Evolutionary conservation across 2,329 filamentous ascomycete species (phyloP).

Genomic region (Pseudopithomyces maydicus): DNA sequence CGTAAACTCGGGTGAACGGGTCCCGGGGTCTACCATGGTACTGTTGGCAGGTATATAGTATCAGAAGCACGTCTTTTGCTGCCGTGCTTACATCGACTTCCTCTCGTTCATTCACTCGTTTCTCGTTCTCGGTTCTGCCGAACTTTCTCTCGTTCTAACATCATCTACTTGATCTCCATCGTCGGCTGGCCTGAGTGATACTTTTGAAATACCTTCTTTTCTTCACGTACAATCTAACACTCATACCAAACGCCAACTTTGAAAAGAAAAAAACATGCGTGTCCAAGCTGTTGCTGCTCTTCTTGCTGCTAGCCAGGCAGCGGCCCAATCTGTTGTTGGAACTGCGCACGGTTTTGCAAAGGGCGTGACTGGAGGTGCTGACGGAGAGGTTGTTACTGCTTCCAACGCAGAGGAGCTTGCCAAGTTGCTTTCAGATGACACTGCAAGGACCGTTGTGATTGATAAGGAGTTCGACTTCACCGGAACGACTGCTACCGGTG

Average conservation of each 20-base stretch:
- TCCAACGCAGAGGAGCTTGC: slow-evolving; percentile 28
- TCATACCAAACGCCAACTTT: background rate
- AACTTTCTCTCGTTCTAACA: slow-evolving; percentile 18
- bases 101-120: slow-evolving; percentile 8
- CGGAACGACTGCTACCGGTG: slow-evolving; percentile 23
- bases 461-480: slow-evolving; percentile 32
- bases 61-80: background rate
- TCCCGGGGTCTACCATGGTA: background rate
- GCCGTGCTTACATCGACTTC: background rate
- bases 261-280: slow-evolving; percentile 19
- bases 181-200: slow-evolving; percentile 30
- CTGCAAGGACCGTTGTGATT: slow-evolving; percentile 26
- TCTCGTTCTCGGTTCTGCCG: slow-evolving; percentile 12
- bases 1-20: background rate
- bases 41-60: background rate
- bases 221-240: background rate
- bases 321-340: slow-evolving; percentile 29
- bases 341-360: slow-evolving; percentile 30
- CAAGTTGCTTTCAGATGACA: slow-evolving; percentile 24
- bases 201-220: slow-evolving; percentile 12
- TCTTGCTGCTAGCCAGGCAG: slow-evolving; percentile 20
- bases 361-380: slow-evolving; percentile 29
- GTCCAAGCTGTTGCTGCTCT: slow-evolving; percentile 19
- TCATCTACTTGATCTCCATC: slow-evolving; percentile 22
- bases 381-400: slow-evolving; percentile 26